Evolutionary conservation across 2,329 filamentous ascomycete genomes (phyloP), one percentile per base, ranked within the genome.

Genomic region (Claviceps purpurea): DNA sequence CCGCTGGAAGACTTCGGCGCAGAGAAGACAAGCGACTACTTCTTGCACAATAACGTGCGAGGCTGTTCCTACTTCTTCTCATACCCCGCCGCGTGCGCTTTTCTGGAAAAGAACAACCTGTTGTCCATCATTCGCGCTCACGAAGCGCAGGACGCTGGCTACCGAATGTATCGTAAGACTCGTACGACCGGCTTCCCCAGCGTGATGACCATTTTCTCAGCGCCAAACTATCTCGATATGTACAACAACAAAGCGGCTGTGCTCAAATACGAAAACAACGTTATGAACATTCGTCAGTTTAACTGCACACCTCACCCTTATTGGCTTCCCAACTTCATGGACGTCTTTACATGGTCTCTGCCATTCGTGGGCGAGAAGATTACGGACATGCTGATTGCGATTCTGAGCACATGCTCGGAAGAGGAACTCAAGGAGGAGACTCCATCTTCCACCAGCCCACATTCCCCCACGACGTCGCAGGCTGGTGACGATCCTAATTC

Each of bases 211-310:
- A 98, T 98, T 63, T 98, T 98, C 77, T 97, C 91, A 45, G 93
- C 93, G 1, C 93, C 93, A 40, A 98, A 98, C 71, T 98, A 98
- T 67, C 82, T 98, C 57, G 93, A 98, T 64, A 90, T 98, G 40
- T 98, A 98, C 73, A 98, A 98, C 81, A 98, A 98, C 78, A 98
- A 98, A 76, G 93, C 93, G 2, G 93, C 93, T 0, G 93, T 98
- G 42, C 76, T 98, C 62, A 98, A 98, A 73, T 98, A 98, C 68
- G 93, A 98, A 73, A 98, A 98, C 72, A 98, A 98, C 65, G 93
- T 98, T 56, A 98, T 98, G 93, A 98, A 98, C 75, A 98, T 98
- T 65, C 82, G 93, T 54, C 93, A 98, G 70, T 98, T 98, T 75
- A 98, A 98, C 77, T 98, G 91, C 79, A 97, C 93, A 22, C 93